phyloP scores from a whole-genome alignment of 2,329 filamentous ascomycete species.

The Plenodomus lindquistii region DNA sequence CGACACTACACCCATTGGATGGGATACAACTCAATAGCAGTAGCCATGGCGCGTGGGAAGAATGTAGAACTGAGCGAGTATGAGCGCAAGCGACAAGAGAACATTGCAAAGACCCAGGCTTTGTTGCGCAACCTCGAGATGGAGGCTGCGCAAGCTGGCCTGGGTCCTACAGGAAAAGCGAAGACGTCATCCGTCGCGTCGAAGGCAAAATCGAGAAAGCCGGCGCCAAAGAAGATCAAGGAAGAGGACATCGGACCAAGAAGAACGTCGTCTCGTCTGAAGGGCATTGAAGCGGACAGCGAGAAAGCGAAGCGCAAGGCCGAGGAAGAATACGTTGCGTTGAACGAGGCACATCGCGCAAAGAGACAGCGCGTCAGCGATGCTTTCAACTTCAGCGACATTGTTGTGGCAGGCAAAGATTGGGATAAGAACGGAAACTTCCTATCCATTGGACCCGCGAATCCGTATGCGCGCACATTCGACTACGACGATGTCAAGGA shows the following conservation, averaged over 20 bases:
- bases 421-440: slow-evolving; percentile 72
- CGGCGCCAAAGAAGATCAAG: slow-evolving; percentile 58
- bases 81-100: slow-evolving; percentile 80
- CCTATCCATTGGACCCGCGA: slow-evolving; percentile 69
- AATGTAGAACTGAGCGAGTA: slow-evolving; percentile 74
- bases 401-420: slow-evolving; percentile 77
- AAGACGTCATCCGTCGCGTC: slow-evolving; percentile 50
- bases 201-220: slow-evolving; percentile 47
- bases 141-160: slow-evolving; percentile 68
- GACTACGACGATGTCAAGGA: slow-evolving; percentile 79
- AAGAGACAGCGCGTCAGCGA: slow-evolving; percentile 69
- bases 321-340: slow-evolving; percentile 64
- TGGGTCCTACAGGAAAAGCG: slow-evolving; percentile 61
- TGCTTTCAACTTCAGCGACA: slow-evolving; percentile 73
- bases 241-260: slow-evolving; percentile 59
- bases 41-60: slow-evolving; percentile 43
- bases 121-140: slow-evolving; percentile 76
- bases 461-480: slow-evolving; percentile 84
- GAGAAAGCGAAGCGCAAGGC: slow-evolving; percentile 71
- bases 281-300: slow-evolving; percentile 67
- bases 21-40: background rate
- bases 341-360: slow-evolving; percentile 60
- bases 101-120: slow-evolving; percentile 84
- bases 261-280: slow-evolving; percentile 64
- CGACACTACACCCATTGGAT: background rate